Percentiles rank a stretch among this genome's conserved stretches.
Conservation (phyloP, 169 alveolate genomes). For the Cryptosporidium sp. region DNA sequence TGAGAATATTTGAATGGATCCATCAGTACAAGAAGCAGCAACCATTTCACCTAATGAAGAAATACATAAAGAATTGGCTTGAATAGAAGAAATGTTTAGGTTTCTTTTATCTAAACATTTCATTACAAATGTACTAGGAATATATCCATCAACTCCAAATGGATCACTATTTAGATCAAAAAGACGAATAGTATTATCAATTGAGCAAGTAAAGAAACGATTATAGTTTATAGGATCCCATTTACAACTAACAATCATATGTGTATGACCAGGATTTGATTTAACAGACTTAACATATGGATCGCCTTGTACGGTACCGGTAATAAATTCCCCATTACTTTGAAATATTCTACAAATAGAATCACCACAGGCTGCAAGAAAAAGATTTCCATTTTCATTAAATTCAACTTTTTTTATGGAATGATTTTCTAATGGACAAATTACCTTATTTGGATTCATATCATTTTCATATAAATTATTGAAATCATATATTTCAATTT, state of each 20-base stretch:
- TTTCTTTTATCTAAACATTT: slow-evolving; percentile 52
- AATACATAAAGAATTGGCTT: slow-evolving; percentile 29
- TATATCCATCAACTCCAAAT: slow-evolving; percentile 53
- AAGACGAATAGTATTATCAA: slow-evolving; percentile 53
- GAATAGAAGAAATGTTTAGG: slow-evolving; percentile 43
- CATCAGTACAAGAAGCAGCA: slow-evolving; percentile 61
- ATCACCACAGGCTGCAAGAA: slow-evolving; percentile 72
- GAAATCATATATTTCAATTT: slow-evolving; percentile 55
- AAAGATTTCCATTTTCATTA: slow-evolving; percentile 30
- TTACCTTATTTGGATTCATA: slow-evolving; percentile 43
- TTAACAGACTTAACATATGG: slow-evolving; percentile 69
- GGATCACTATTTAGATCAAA: slow-evolving; percentile 72
- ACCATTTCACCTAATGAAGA: slow-evolving; percentile 37
- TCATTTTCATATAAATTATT: slow-evolving; percentile 32
- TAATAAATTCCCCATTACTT: slow-evolving; percentile 54
- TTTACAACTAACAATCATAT: slow-evolving; percentile 57
- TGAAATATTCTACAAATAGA: slow-evolving; percentile 45
- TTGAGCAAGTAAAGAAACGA: slow-evolving; percentile 48
- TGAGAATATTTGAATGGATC: slow-evolving; percentile 58
- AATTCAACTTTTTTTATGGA: slow-evolving; percentile 42
- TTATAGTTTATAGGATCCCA: slow-evolving; percentile 44
- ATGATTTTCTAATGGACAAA: slow-evolving; percentile 62
- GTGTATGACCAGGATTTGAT: slow-evolving; percentile 71
- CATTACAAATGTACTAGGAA: slow-evolving; percentile 45
- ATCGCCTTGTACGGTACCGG: slow-evolving; percentile 68